Evolutionary conservation across 2,329 filamentous ascomycete species (phyloP), one percentile per base, ranked within the genome.

Genomic region (Phaeomoniella chlamydospora): DNA sequence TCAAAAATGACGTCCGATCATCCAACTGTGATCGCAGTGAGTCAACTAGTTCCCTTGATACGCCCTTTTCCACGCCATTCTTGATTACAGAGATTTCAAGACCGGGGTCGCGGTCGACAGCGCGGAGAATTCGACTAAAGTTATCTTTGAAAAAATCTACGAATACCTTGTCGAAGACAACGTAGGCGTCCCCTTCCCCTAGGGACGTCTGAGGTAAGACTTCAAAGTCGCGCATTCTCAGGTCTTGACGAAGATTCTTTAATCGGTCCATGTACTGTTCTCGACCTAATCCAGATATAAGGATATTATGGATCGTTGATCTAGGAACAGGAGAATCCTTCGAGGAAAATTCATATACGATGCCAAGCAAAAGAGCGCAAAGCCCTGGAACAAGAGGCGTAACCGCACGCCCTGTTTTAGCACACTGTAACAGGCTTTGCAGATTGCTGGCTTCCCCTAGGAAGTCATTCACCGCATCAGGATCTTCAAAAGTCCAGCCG

Each of bases 141-240:
- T 94, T 94, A 50, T 96, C 87, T 51, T 94, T 94, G 49, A 94
- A 74, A 49, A 96, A 94, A 41, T 94, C 83, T 37, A 98, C 77
- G 55, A 94, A 96, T 0, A 73, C 73, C 33, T 74, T 69, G 46
- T 94, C 86, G 43, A 96, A 90, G 52, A 76, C 92, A 1, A 94
- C 81, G 35, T 87, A 78, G 55, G 66, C 64, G 37, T 64, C 48
- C 57, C 70, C 33, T 47, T 62, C 43, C 50, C 61, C 59, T 43
- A 70, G 68, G 5, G 75, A 59, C 42, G 73, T 81, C 47, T 86
- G 83, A 2, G 82, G 76, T 6, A 81, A 65, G 15, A 94, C 81
- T 49, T 96, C 90, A 46, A 88, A 94, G 51, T 98, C 86, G 26
- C 90, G 76, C 35, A 98, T 68, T 22, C 83, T 59, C 1, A 82